Percentiles rank a stretch among this genome's conserved stretches.
Evolutionary conservation across 2,329 filamentous ascomycete genomes (phyloP).

Genomic region (Coniochaeta sp.): DNA sequence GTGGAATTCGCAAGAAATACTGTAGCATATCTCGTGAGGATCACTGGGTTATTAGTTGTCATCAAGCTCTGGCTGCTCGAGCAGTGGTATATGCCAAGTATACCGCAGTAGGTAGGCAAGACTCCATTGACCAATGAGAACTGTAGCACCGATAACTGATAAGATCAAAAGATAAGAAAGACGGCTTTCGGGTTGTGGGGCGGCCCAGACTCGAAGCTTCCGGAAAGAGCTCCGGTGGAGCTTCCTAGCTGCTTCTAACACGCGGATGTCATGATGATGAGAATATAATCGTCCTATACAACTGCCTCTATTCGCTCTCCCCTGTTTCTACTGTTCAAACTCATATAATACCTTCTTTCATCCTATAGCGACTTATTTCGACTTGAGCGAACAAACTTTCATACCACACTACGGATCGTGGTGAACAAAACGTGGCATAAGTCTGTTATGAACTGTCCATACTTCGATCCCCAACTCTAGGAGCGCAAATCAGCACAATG

Average conservation of each 20-base stretch:
- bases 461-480: neutral
- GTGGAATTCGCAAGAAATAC: no score
- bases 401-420: neutral
- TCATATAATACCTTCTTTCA: neutral
- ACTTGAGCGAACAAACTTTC: neutral
- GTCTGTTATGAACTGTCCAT: neutral
- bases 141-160: neutral
- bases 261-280: neutral
- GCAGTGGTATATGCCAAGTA: no score
- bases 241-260: neutral
- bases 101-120: no score
- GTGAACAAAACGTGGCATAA: neutral
- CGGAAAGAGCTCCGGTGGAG: slow-evolving; percentile 1
- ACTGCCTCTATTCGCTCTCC: no score
- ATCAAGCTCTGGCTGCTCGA: no score
- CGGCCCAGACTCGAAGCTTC: neutral
- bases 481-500: slow-evolving; percentile 18
- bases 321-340: neutral
- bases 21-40: no score
- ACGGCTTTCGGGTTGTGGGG: neutral
- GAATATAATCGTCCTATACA: no score
- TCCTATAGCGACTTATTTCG: neutral
- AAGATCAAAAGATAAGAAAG: neutral
- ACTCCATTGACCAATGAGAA: neutral
- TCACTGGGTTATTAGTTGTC: no score